Base-by-base conservation (phyloP, 1,139 yeast genomes). In the Suhomyces ambrosiae region DNA sequence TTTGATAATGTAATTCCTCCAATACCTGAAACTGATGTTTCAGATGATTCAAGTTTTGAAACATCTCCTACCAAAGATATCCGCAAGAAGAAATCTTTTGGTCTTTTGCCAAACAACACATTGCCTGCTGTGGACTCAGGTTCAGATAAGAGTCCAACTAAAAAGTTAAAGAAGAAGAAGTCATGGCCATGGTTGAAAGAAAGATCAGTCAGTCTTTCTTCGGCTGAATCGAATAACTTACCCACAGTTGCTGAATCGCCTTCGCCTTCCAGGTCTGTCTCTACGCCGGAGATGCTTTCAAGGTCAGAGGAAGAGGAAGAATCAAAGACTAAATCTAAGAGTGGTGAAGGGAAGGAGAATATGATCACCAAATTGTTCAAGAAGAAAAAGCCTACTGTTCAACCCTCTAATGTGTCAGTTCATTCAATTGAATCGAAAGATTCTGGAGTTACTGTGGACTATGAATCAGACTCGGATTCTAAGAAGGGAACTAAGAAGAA, bases 321-420 rank as follows among this genome's bases (percentile, higher is more conserved):
- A 32, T 36, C 29, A 21, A 40, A 36, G 37, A 35, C 22, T 37
- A 38, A 38, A 10, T 18, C 33, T 3, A 40, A 32, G 15, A 12
- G 27, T 23, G 32, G 32, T 16, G 48, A 42, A 27, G 53, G 65
- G 3, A 67, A 68, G 46, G 76, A 70, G 41, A 72, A 68, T 42
- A 68, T 71, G 38, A 67, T 73, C 13, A 52, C 69, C 17, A 71
- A 70, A 45, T 60, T 73, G 19, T 73, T 73, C 60, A 71, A 68
- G 52, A 66, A 70, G 54, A 71, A 68, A 45, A 56, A 64, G 38
- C 53, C 61, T 6, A 23, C 32, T 3, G 24, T 27, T 4, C 40
- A 33, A 13, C 12, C 32, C 3, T 28, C 38, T 5, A 24, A 26
- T 17, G 27, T 35, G 2, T 23, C 41, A 4, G 33, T 35, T 15